A percentile compares a stretch with the other conserved stretches of the same genome.
Conservation (phyloP, 768 basidiomycete species). For the Xanthoconium purpureum region DNA sequence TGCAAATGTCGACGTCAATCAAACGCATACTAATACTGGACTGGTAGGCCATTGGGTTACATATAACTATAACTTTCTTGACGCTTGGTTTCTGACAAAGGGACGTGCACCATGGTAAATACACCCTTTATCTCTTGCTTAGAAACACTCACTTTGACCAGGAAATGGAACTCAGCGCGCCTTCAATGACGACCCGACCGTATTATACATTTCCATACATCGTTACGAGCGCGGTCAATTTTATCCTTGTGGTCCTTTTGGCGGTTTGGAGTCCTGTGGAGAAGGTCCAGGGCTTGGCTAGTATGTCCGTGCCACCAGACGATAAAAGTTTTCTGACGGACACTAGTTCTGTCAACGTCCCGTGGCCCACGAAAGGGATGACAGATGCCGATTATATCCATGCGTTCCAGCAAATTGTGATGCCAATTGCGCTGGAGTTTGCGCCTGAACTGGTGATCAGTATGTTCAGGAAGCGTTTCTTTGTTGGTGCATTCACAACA, state of each 20-base stretch:
- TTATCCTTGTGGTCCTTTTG: constrained; percentile 92
- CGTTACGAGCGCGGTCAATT: constrained; percentile 89
- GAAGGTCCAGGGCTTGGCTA: constrained; percentile 80
- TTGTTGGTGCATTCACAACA: not conserved
- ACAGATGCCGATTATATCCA: constrained; percentile 94
- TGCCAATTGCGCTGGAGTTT: constrained; percentile 98
- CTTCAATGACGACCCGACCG: constrained; percentile 88
- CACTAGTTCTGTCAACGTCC: constrained; percentile 87
- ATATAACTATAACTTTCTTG: not conserved
- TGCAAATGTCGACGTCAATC: constrained; percentile 63
- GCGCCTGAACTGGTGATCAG: constrained; percentile 94
- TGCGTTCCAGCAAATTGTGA: constrained; percentile 92
- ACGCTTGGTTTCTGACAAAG: constrained; percentile 38
- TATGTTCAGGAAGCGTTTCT: constrained; percentile 38
- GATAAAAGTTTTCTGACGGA: constrained; percentile 5
- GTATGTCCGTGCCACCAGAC: constrained; percentile 47
- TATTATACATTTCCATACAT: constrained; percentile 93
- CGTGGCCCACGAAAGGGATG: constrained; percentile 89
- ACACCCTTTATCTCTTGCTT: not conserved
- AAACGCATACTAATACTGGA: constrained; percentile 90
- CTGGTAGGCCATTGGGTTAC: constrained; percentile 61
- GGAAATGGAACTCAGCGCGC: constrained; percentile 97
- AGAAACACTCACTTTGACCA: constrained; percentile 31
- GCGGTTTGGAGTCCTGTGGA: constrained; percentile 82
- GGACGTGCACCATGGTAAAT: constrained; percentile 91